A percentile compares a stretch with the other conserved stretches of the same genome.
Conservation (phyloP, 345 rosid genomes). For the Populus simonii region DNA sequence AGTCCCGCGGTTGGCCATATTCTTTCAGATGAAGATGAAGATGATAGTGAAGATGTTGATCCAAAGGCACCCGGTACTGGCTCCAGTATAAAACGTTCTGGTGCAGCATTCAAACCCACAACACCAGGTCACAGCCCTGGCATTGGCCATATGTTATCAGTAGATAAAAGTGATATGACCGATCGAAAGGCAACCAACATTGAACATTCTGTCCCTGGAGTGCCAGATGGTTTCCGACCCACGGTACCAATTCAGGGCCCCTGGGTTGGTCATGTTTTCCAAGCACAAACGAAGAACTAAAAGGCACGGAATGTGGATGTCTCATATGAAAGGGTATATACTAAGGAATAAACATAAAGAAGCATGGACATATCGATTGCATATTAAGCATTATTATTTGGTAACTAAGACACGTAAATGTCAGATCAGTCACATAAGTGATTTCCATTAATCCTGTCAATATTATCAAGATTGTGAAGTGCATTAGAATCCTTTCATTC, state of each 20-base stretch:
- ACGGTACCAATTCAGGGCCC: conserved; percentile 45
- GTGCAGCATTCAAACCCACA: conserved; percentile 26
- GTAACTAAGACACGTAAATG: not conserved
- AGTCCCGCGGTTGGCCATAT: conserved; percentile 44
- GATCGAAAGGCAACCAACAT: not conserved
- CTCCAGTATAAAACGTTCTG: not conserved
- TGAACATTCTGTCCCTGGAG: conserved; percentile 5
- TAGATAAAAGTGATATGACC: not conserved
- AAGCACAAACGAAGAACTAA: conserved; percentile 26
- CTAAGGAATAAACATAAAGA: not conserved
- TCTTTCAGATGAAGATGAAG: not conserved
- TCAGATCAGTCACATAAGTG: not conserved
- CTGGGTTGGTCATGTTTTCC: conserved; percentile 41
- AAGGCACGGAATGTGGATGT: not conserved
- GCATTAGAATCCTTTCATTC: not conserved
- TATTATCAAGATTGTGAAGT: not conserved
- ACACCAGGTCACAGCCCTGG: conserved; percentile 48
- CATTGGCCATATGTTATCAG: conserved; percentile 32
- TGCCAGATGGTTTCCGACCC: conserved; percentile 32
- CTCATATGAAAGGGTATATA: not conserved
- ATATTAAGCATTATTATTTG: not conserved
- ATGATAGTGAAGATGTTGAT: no score
- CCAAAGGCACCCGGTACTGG: not conserved
- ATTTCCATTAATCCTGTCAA: not conserved
- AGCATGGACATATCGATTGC: not conserved